Evolutionary conservation across 129 eudicot genomes (phyloP), one percentile per base, ranked within the genome.

Genomic region (Mikania micrantha): DNA sequence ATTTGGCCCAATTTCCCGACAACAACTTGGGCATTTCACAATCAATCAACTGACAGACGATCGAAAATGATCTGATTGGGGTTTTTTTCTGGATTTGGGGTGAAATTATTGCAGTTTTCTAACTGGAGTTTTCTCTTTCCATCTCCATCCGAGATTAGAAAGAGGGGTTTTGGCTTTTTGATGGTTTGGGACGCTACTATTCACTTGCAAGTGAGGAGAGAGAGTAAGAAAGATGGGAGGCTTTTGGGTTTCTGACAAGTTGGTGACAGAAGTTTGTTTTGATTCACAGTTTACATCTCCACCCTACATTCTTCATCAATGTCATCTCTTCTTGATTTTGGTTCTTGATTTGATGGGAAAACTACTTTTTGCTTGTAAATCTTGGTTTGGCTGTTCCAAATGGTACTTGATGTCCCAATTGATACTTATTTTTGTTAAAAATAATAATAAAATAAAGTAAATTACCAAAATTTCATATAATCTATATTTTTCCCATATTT

Each of bases 201-300:
- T 70, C 57, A 57, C 29, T 56, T 41, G 74, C 9, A 70, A 70
- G 54, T 0, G 66, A 34, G 13, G 49, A 54, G 56, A 16, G 48
- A 67, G 63, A 35, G 49, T 42, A 24, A 41, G 60, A 66, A 27
- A 22, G 54, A 50, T 10, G 16, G 11, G 17, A 52, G 24, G 58
- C 58, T 58, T 70, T 70, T 70, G 57, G 58, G 44, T 57, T 70
- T 40, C 75, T 70, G 75, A 70, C 73, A 68, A 52, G 73, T 67
- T 68, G 73, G 64, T 68, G 61, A 50, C 75, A 57, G 57, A 57
- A 70, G 74, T 70, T 70, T 70, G 74, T 70, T 70, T 56, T 59
- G 17, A 56, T 70, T 70, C 41, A 39, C 29, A 25, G 12, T 25
- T 56, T 62, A 35, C 63, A 35, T n/a, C n/a, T n/a, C n/a, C n/a